A percentile compares a stretch with the other conserved stretches of the same genome.
phyloP scores from a whole-genome alignment of 2,329 filamentous ascomycete species.

The Saccharata proteae region DNA sequence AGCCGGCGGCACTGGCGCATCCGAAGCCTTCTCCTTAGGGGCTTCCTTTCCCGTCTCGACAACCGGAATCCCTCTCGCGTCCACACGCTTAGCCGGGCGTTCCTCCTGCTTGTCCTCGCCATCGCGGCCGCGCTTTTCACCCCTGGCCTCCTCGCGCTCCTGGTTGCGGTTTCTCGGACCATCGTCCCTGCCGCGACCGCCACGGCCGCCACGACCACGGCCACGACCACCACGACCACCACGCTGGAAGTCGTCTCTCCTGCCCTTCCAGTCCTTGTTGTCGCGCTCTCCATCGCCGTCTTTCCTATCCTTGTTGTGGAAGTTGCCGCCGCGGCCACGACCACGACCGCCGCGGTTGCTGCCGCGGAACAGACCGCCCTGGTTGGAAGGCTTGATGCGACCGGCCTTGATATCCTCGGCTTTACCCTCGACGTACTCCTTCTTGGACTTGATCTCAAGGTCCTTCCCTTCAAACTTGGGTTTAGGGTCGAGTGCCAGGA shows the following conservation, averaged over 20 bases:
- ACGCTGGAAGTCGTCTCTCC: slow-evolving; percentile 20
- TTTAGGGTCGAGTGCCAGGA: slow-evolving; percentile 66
- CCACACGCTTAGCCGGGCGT: slow-evolving; percentile 9
- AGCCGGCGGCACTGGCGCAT: too few species aligned
- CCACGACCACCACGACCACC: slow-evolving; percentile 11
- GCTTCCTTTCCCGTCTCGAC: slow-evolving; percentile 6
- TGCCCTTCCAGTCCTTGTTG: slow-evolving; percentile 14
- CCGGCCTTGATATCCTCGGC: slow-evolving; percentile 32
- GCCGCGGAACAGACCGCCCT: slow-evolving; percentile 13
- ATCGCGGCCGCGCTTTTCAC: slow-evolving; percentile 11
- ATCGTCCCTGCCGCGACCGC: slow-evolving; percentile 7
- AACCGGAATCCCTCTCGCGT: background rate
- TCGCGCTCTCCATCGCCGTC: slow-evolving; percentile 14
- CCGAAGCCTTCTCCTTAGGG: too few species aligned
- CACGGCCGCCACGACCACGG: slow-evolving; percentile 10
- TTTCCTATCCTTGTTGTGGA: slow-evolving; percentile 15
- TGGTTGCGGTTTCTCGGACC: too few species aligned
- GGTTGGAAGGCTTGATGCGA: slow-evolving; percentile 23
- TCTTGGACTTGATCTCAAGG: slow-evolving; percentile 76
- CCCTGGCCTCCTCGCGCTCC: too few species aligned
- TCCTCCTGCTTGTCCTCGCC: slow-evolving; percentile 12
- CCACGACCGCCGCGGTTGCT: slow-evolving; percentile 19
- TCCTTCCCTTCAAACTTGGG: slow-evolving; percentile 75
- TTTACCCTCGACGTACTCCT: slow-evolving; percentile 56
- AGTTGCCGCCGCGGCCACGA: slow-evolving; percentile 9